These are phyloP conservation scores for Coemansia sp. DNA, from an alignment of 192 early-diverging fungal genomes.

Conservation along the genomic window DNA sequence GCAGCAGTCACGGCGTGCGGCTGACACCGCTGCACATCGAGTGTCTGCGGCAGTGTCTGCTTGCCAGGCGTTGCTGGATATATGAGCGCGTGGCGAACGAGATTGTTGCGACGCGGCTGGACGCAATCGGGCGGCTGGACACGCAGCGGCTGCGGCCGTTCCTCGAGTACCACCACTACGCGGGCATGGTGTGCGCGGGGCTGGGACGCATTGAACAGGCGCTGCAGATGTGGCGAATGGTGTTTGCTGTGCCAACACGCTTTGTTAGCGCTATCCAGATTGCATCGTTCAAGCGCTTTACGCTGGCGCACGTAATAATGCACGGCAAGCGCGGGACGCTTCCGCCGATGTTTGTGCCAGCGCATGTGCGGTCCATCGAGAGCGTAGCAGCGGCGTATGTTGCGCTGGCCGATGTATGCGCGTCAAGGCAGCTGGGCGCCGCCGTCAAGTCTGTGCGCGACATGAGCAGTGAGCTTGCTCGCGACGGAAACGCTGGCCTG, in stretches of 20 bases:
- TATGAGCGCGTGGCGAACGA: constrained; percentile 13
- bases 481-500: constrained; percentile 29
- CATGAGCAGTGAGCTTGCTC: constrained; percentile 11
- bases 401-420: constrained; percentile 25
- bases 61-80: constrained; percentile 23
- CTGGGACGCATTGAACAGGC: constrained; percentile 21
- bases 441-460: constrained; percentile 8
- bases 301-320: constrained; percentile 10
- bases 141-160: constrained; percentile 17
- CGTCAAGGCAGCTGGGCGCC: constrained; percentile 5
- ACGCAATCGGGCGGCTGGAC: constrained; percentile 23
- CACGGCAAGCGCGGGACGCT: constrained; percentile 15
- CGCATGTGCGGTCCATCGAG: constrained; percentile 32
- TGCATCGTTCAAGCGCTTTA: constrained; percentile 36
- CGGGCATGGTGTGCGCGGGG: constrained; percentile 45
- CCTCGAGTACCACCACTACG: constrained; percentile 41
- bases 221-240: constrained; percentile 32
- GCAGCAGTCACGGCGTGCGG: constrained; percentile 23
- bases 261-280: constrained; percentile 40
- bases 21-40: constrained; percentile 44
- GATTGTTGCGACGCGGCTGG: constrained; percentile 18
- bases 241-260: constrained; percentile 38
- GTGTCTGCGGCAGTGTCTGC: constrained; percentile 38
- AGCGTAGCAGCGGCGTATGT: constrained; percentile 14
- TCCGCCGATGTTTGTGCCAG: constrained; percentile 32